Evolutionary conservation across 257 asterid species (phyloP), one percentile per base, ranked within the genome.

Genomic region (Solanum gracilifrons): DNA sequence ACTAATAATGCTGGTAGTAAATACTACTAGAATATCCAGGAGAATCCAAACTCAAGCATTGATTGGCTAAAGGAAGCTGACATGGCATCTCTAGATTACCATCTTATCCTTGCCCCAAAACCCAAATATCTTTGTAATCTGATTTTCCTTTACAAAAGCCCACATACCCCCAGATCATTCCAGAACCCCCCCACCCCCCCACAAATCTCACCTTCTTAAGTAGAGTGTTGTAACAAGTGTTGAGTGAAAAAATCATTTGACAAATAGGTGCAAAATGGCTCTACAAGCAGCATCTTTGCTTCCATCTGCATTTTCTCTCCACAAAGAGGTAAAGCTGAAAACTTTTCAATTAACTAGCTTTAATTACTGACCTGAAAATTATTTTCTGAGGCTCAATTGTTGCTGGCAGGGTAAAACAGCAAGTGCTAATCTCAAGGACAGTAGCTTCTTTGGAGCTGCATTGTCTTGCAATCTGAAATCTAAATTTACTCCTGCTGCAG

Each of bases 241-340:
- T 27, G 27, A 79, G 85, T 79, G 68, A 15, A 80, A 76, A 43
- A 27, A 32, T n/a, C 68, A 46, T 31, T 46, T 46, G 85, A 16
- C 23, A 27, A 15, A 10, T 9, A 46, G 16, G 20, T 82, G 4
- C 69, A 48, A 82, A 48, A 96, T 96, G 99, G 98, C 98, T 86
- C 90, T 95, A 69, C 99, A 95, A 85, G 89, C 98, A 88, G 94
- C 98, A 89, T 90, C 96, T 87, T 85, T 93, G 74, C 92, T 94
- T 82, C 95, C 98, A 16, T 92, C 96, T 51, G 90, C 93, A 41
- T 89, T 93, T 75, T 89, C 95, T 89, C 84, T 93, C 66, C 93
- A 91, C 90, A 95, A 92, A 90, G 98, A 97, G 97, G 99, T 95
- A 35, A 83, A 13, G 4, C 72, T 74, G 77, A 18, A 18, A 76